A percentile compares a stretch with the other conserved stretches of the same genome.
These are phyloP conservation scores for Euryodendron excelsum DNA, from an alignment of 148 eudicot species.

Conservation along the genomic window DNA sequence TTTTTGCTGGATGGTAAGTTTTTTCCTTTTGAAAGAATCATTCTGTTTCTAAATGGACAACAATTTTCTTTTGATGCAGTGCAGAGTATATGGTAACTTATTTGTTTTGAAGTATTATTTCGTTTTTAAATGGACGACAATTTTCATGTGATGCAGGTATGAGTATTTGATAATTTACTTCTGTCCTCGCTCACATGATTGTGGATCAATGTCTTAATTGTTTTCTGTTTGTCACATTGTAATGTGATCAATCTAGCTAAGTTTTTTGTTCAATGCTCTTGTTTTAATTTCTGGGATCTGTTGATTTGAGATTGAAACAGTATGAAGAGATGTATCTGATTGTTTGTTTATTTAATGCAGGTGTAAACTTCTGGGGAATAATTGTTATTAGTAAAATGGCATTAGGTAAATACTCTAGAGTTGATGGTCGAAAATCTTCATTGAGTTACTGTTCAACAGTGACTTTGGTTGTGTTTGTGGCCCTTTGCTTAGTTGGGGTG, in stretches of 20 bases:
- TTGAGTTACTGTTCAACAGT: slow-evolving; percentile 62
- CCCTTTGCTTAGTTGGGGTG: slow-evolving; percentile 71
- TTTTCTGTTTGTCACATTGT: not conserved
- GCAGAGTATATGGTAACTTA: no score
- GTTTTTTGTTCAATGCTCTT: not conserved
- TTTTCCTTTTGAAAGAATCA: no score
- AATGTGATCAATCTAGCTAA: not conserved
- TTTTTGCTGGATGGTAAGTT: no score
- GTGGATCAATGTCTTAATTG: not conserved
- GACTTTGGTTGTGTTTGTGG: slow-evolving; percentile 60
- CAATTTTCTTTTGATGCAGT: slow-evolving; percentile 5
- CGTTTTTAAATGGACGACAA: no score
- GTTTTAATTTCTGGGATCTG: not conserved
- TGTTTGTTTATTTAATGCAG: slow-evolving; percentile 28
- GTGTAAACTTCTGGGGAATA: slow-evolving; percentile 19
- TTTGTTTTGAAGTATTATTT: no score
- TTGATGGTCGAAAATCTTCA: slow-evolving; percentile 64
- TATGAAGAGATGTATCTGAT: not conserved
- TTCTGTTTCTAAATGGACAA: no score
- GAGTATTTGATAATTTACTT: not conserved
- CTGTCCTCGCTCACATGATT: not conserved
- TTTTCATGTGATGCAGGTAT: not conserved
- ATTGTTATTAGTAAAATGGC: slow-evolving; percentile 44
- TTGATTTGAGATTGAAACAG: not conserved
- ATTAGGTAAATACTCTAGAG: slow-evolving; percentile 58